Evolutionary conservation across 2,329 filamentous ascomycete species (phyloP), one percentile per base, ranked within the genome.

Genomic region (Ceratocystiopsis sp.): DNA sequence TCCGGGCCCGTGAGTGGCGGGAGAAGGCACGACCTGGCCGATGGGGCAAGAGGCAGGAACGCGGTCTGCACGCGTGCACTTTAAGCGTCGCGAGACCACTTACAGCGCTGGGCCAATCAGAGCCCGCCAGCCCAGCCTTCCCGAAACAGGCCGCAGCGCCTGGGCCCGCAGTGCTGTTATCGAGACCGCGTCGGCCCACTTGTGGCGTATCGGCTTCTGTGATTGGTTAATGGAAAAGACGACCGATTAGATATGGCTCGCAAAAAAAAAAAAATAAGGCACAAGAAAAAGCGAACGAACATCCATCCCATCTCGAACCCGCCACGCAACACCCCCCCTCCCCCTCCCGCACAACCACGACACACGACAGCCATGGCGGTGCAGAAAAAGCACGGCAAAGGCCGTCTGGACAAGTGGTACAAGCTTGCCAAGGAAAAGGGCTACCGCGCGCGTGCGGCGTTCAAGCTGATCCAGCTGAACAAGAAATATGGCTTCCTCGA

Each of bases 401-500:
- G 89, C 63, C 87, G 89, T 75, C 72, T 95, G 56, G 91, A 98
- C 65, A 95, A 96, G 65, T 96, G 87, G 84, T 98, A 96, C 66
- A 89, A 87, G 60, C 78, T 96, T 55, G 91, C 91, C 48, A 98
- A 98, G 64, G 91, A 98, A 61, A 96, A 95, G 63, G 91, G 91
- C 49, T 98, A 95, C 59, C 74, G 91, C 56, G 89, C 91, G 48
- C 76, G 91, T 72, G 87, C 91, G 53, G 87, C 91, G 45, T 96
- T 96, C 73, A 98, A 98, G 67, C 67, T 98, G 54, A 89, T 98
- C 53, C 89, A 98, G 61, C 68, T 98, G 55, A 98, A 98, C 68
- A 95, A 96, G 66, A 96, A 95, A 61, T 98, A 93, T 80, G 84
- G 85, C 52, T 98, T 98, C 63, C 69, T 98, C 53, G 86, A 96